Base-by-base conservation (phyloP, 768 basidiomycete species). In the Lactarius vividus region DNA sequence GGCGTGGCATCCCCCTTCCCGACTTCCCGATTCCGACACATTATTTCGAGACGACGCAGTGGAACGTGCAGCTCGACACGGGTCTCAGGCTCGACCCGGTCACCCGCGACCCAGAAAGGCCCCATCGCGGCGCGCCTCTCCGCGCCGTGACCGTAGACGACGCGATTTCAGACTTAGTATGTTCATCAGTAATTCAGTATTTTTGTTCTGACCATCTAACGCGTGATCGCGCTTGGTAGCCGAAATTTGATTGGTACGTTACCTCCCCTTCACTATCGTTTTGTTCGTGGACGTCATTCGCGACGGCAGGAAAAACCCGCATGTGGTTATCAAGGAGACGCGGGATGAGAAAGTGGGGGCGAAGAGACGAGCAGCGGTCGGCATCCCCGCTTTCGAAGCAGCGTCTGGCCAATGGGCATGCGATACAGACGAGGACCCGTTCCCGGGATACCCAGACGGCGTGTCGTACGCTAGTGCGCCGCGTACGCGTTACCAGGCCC, bases 131-230 rank as follows among this genome's bases (percentile, higher is more conserved):
- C 74, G 89, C 89, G 0, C 91, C 91, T 1, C 73, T 88, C 35
- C 77, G 74, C 26, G 75, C 82, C 18, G 80, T 90, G 4, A 86
- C 85, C 0, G 80, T 91, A 3, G 73, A 82, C 42, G 87, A 88
- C 70, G 88, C 90, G 4, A 86, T 89, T 60, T 77, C 80, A 16
- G 91, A 93, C 72, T 70, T 92, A 77, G 89, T 87, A 75, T 60
- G 88, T 78, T 13, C 9, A 33, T 37, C 44, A 66, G n/a, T 26
- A 35, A 31, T 31, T 33, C 11, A 33, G 5, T n/a, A 42, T 9
- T 53, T 15, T n/a, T 46, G 20, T 44, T 23, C 42, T 29, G 26
- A 28, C 26, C 8, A 42, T 10, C 4, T 59, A 8, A 66, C 54
- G 56, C 16, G 28, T 35, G 53, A 46, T 23, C 28, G 5, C 20